phyloP scores from a whole-genome alignment of 805 yeast genomes.

The Candida loeiensis region DNA sequence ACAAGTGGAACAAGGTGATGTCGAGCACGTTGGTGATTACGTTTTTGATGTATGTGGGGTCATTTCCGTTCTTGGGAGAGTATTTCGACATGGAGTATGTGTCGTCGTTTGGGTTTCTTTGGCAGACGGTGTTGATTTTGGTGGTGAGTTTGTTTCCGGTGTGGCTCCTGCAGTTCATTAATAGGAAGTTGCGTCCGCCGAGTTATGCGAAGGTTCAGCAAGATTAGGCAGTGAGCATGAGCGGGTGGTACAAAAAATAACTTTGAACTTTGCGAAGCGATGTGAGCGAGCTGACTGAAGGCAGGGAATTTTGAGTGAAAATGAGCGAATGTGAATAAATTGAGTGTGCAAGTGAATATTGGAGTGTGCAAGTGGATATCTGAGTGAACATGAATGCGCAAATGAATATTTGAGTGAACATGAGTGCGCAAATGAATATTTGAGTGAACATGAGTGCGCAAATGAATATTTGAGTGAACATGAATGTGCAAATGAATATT shows the following conservation, averaged over 20 bases:
- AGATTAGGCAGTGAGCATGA: constrained; percentile 28
- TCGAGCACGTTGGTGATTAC: constrained; percentile 69
- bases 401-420: neutral
- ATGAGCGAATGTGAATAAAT: too few species aligned
- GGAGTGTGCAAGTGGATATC: too few species aligned
- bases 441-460: neutral
- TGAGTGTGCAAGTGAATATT: too few species aligned
- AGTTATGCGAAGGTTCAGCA: constrained; percentile 96
- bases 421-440: neutral
- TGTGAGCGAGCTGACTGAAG: too few species aligned
- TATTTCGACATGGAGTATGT: constrained; percentile 75
- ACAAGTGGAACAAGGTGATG: constrained; percentile 88
- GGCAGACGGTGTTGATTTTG: constrained; percentile 66
- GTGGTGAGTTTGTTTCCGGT: constrained; percentile 79
- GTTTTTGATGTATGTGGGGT: constrained; percentile 57
- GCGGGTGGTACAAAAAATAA: neutral
- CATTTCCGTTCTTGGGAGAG: constrained; percentile 83
- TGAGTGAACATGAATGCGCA: neutral
- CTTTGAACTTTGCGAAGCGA: neutral
- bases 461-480: neutral
- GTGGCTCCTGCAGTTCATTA: constrained; percentile 76
- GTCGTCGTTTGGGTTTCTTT: constrained; percentile 53
- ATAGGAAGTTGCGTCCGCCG: constrained; percentile 82
- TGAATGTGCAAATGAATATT: too few species aligned
- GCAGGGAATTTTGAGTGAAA: too few species aligned